Evolutionary conservation across 108 stramenopile genomes (phyloP).

Genomic region (Skeletonema marinoi): DNA sequence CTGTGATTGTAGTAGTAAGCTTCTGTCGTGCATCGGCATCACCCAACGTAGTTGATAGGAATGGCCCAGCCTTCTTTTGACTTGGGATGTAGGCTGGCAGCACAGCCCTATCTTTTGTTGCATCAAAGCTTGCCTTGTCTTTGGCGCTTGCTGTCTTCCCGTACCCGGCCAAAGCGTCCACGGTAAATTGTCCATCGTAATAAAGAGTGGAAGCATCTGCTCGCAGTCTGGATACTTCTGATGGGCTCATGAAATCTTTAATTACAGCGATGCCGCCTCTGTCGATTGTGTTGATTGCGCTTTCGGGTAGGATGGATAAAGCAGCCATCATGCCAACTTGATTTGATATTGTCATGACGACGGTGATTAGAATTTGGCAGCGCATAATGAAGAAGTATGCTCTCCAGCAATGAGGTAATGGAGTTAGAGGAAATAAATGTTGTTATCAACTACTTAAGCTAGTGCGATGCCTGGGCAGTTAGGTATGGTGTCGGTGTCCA

Average conservation of each 20-base stretch:
- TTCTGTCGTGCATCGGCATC: constrained; percentile 24
- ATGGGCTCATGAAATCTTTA: constrained; percentile 51
- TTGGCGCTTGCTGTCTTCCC: constrained; percentile 9
- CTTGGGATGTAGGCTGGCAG: constrained; percentile 41
- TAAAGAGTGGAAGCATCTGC: constrained; percentile 50
- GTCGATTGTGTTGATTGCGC: constrained; percentile 44
- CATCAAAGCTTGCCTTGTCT: constrained; percentile 56
- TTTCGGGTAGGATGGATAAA: constrained; percentile 14
- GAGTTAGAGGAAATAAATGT: too few relatives aligned
- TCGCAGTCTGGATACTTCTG: constrained; percentile 42
- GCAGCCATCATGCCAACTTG: not conserved
- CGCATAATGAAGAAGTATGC: not conserved
- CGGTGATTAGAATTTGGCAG: not conserved
- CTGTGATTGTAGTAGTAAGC: constrained; percentile 41
- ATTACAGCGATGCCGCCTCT: constrained; percentile 59
- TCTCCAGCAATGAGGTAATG: too few relatives aligned
- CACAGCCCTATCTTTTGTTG: constrained; percentile 63
- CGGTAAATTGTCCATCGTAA: constrained; percentile 40
- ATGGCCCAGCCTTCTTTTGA: constrained; percentile 34
- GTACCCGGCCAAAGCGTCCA: constrained; percentile 64
- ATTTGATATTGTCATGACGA: not conserved
- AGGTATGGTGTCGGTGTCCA: too few relatives aligned
- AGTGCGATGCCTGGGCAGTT: too few relatives aligned
- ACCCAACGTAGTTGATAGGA: constrained; percentile 27
- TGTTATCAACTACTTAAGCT: too few relatives aligned